Evolutionary conservation across 164 flowering plant species (phyloP).

Genomic region (Platanus orientalis): DNA sequence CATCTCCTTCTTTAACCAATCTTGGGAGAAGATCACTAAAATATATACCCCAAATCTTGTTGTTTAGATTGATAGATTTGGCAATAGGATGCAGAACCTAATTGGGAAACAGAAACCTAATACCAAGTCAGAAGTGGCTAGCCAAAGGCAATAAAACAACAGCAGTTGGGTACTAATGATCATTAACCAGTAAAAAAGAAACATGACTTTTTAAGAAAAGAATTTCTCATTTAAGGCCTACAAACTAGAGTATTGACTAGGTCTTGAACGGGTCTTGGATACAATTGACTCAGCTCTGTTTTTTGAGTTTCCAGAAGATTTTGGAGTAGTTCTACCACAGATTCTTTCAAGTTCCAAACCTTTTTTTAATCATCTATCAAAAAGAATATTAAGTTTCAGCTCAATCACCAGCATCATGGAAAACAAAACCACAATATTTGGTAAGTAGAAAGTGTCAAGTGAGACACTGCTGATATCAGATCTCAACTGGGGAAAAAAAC

Average conservation of each 20-base stretch:
- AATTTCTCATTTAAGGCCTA: neutral
- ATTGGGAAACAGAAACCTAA: conserved; percentile 9
- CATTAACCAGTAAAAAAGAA: neutral
- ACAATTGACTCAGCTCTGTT: too few species aligned
- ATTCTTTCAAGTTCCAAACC: too few species aligned
- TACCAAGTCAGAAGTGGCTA: neutral
- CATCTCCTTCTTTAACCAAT: conserved; percentile 77
- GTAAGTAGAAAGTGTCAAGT: neutral
- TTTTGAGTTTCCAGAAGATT: too few species aligned
- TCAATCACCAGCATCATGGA: neutral
- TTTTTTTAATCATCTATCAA: too few species aligned
- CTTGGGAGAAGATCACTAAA: conserved; percentile 74
- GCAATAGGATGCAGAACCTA: conserved; percentile 85
- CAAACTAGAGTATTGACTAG: neutral
- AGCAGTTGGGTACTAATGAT: neutral
- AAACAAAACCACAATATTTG: neutral
- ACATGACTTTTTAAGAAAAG: neutral
- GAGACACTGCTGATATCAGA: neutral
- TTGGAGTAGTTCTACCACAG: too few species aligned
- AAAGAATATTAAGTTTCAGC: neutral
- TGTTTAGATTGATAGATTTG: conserved; percentile 78
- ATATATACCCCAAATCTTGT: conserved; percentile 77
- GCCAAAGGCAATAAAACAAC: conserved; percentile 2
- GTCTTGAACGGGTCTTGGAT: too few species aligned
- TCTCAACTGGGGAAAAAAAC: neutral